Evolutionary conservation across 2,329 filamentous ascomycete species (phyloP).

Genomic region (Cercospora brassicicola): DNA sequence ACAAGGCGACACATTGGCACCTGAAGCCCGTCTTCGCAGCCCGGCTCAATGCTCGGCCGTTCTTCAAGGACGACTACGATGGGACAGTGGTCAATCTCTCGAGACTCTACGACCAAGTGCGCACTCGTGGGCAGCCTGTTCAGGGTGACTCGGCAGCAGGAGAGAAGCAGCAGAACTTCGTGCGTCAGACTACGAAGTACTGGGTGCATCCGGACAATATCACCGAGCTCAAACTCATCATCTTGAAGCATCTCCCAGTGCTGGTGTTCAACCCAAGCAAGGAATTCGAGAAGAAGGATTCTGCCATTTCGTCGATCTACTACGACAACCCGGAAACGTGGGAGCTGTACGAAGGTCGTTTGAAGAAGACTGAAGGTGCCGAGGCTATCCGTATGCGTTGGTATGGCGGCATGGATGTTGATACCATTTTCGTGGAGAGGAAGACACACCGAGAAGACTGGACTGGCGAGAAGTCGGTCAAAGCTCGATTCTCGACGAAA

Average conservation of each 20-base stretch:
- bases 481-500: conserved; percentile 90
- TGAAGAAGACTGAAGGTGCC: conserved; percentile 97
- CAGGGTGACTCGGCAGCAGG: conserved; percentile 91
- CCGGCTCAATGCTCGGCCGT: conserved; percentile 90
- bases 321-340: conserved; percentile 93
- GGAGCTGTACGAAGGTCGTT: conserved; percentile 87
- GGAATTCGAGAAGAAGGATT: conserved; percentile 86
- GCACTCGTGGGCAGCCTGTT: conserved; percentile 86
- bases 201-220: conserved; percentile 99
- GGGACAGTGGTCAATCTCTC: conserved; percentile 92
- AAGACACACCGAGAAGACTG: conserved; percentile 99
- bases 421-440: conserved; percentile 94
- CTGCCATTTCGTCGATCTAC: conserved; percentile 97
- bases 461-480: conserved; percentile 98
- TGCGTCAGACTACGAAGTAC: conserved; percentile 97
- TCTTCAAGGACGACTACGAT: conserved; percentile 99
- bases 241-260: conserved; percentile 94
- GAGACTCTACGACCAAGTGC: conserved; percentile 89
- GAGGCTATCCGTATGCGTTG: conserved; percentile 94
- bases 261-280: conserved; percentile 97
- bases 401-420: conserved; percentile 95
- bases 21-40: conserved; percentile 95
- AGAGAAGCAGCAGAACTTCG: conserved; percentile 89
- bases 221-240: conserved; percentile 95
- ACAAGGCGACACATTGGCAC: conserved; percentile 88